These are phyloP conservation scores for Roridomyces roridus DNA, from an alignment of 768 basidiomycete genomes.

Conservation along the genomic window DNA sequence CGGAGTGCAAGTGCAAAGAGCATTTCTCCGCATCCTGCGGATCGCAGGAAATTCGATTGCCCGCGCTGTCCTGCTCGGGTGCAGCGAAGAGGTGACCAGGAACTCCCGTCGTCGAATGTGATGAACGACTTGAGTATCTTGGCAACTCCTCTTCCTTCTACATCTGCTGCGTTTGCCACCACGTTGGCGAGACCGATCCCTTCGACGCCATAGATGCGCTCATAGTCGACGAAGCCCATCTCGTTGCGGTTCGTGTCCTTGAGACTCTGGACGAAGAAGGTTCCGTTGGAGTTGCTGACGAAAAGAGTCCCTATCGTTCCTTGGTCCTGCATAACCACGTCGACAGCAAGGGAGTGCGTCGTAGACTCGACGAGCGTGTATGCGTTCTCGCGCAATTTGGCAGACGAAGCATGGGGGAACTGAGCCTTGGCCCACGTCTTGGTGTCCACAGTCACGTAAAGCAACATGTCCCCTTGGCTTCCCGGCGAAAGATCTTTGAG, in stretches of 20 bases:
- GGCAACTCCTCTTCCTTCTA: conserved; percentile 64
- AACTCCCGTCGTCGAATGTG: conserved; percentile 89
- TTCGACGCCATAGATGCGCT: conserved; percentile 81
- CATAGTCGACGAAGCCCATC: conserved; percentile 90
- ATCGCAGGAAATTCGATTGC: conserved; percentile 68
- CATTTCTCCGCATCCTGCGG: conserved; percentile 61
- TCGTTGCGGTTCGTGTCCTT: conserved; percentile 91
- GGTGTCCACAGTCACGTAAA: conserved; percentile 88
- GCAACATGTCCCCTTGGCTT: conserved; percentile 71
- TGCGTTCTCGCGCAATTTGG: conserved; percentile 82
- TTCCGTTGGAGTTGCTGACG: conserved; percentile 94
- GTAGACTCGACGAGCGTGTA: conserved; percentile 96
- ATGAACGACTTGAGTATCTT: conserved; percentile 81
- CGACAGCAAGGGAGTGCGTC: conserved; percentile 92
- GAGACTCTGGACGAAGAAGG: conserved; percentile 89
- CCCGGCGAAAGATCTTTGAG: conserved; percentile 69
- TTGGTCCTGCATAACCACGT: conserved; percentile 77
- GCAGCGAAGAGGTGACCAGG: conserved; percentile 73
- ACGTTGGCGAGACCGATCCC: conserved; percentile 93
- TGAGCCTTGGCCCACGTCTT: conserved; percentile 84
- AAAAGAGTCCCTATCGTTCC: conserved; percentile 86
- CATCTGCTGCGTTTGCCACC: conserved; percentile 83
- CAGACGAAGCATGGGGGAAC: conserved; percentile 88
- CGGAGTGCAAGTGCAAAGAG: conserved; percentile 90
- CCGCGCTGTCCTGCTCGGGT: conserved; percentile 60